Base-by-base conservation (phyloP, 768 basidiomycete species). In the Boletus tylopilopsis region DNA sequence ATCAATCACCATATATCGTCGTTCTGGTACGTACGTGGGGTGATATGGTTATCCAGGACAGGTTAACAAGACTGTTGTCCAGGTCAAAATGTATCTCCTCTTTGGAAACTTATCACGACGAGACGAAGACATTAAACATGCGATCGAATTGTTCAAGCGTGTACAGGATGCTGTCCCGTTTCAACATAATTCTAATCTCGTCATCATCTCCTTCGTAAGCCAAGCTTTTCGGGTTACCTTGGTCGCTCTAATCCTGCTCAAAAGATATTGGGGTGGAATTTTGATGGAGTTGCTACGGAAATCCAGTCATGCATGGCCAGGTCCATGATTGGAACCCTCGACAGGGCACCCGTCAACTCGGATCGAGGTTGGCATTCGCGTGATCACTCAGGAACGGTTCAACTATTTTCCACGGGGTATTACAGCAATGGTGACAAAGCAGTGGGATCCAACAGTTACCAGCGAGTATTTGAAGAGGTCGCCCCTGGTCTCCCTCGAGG, bases 221-320 rank as follows among this genome's bases (percentile, higher is more conserved):
- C 0, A 8, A 12, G 5, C 2, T 1, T 13, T 40, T 19, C 1
- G 3, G 23, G 7, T 10, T 5, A 1, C 12, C n/a, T 7, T 42
- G 8, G 6, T 19, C 8, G 3, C 9, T 22, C 36, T 7, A 27
- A 49, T 32, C 27, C 25, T 7, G 1, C 15, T 44, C 13, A 5
- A 21, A 41, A 55, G 45, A 38, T 55, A 3, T 55, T 55, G 24
- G 57, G 48, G 0, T 58, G 57, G 57, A n/a, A 46, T n/a, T 50
- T 59, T 39, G 53, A 58, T 1, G n/a, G 32, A 13, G 53, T 50
- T 11, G 36, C 32, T 48, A 15, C 24, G n/a, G 13, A 23, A 38
- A 44, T 36, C 51, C 9, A 18, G 32, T 19, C 1, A 27, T 43
- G 47, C 19, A 30, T 30, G 29, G 29, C 29, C 29, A 30, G n/a